phyloP scores from a whole-genome alignment of 2,329 filamentous ascomycete species.

The Xylaria polymorpha region DNA sequence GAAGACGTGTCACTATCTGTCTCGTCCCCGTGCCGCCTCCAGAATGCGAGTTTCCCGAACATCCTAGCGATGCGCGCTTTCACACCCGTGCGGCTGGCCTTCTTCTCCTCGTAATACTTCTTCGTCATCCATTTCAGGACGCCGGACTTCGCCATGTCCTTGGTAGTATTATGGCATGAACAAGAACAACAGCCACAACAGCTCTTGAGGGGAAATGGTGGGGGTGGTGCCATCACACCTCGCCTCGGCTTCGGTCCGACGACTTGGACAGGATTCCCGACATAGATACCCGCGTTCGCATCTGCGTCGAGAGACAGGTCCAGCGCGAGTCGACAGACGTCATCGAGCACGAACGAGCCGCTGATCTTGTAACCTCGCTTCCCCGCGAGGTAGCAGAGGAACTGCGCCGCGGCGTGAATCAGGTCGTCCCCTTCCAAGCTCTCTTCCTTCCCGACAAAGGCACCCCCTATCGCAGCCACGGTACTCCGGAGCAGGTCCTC shows the following conservation, averaged over 20 bases:
- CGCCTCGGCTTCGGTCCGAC: not conserved
- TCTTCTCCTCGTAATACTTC: constrained; percentile 17
- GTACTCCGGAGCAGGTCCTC: constrained; percentile 35
- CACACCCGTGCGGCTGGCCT: not conserved
- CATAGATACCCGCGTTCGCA: not conserved
- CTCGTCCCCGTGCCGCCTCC: constrained; percentile 29
- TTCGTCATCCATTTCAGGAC: constrained; percentile 20
- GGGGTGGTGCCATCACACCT: no score
- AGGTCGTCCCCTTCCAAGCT: constrained; percentile 27
- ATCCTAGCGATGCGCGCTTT: constrained; percentile 31
- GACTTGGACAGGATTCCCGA: not conserved
- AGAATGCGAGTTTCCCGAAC: constrained; percentile 43
- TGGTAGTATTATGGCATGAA: constrained; percentile 25
- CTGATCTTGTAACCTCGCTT: constrained; percentile 31
- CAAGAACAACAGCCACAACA: constrained; percentile 38
- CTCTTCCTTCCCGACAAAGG: constrained; percentile 20
- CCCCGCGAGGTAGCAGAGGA: constrained; percentile 42
- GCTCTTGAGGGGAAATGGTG: not conserved
- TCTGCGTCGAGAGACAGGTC: constrained; percentile 33
- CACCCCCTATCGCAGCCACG: constrained; percentile 23
- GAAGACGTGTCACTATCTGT: constrained; percentile 35
- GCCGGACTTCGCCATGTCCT: constrained; percentile 1
- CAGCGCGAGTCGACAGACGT: constrained; percentile 33
- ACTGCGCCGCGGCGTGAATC: constrained; percentile 37
- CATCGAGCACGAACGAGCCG: constrained; percentile 36